Evolutionary conservation across 148 eudicot genomes (phyloP).

Genomic region (Arctostaphylos glauca): DNA sequence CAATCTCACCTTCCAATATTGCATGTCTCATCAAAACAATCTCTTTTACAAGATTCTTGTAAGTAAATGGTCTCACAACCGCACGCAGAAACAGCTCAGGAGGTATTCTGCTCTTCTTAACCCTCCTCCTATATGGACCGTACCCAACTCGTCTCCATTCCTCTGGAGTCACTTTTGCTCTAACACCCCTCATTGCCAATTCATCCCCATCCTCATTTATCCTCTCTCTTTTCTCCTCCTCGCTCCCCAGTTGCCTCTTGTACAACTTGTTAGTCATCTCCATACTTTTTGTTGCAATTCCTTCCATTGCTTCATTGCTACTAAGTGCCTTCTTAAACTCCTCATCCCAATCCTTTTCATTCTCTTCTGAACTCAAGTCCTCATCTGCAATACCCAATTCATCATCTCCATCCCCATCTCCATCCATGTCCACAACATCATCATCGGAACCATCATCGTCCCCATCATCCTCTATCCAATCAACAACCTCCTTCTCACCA

Average conservation of each 20-base stretch:
- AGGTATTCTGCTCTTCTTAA: slow-evolving; percentile 78
- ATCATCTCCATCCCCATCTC: slow-evolving; percentile 25
- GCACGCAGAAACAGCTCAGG: slow-evolving; percentile 81
- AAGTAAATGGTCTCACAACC: slow-evolving; percentile 84
- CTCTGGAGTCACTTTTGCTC: slow-evolving; percentile 62
- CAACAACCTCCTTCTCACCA: slow-evolving; percentile 43
- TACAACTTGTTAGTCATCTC: slow-evolving; percentile 42
- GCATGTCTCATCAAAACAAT: slow-evolving; percentile 83
- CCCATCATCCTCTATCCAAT: slow-evolving; percentile 75
- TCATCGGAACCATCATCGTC: slow-evolving; percentile 32
- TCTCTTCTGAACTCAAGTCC: slow-evolving; percentile 55
- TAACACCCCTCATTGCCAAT: slow-evolving; percentile 39
- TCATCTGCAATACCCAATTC: slow-evolving; percentile 45
- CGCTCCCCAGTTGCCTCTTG: slow-evolving; percentile 38
- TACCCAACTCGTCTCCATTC: slow-evolving; percentile 70
- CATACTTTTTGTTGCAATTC: slow-evolving; percentile 45
- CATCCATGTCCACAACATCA: slow-evolving; percentile 11
- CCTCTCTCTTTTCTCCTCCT: slow-evolving; percentile 32
- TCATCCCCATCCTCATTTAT: slow-evolving; percentile 43
- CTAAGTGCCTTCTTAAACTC: slow-evolving; percentile 75
- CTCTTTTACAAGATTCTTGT: slow-evolving; percentile 90
- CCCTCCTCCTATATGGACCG: slow-evolving; percentile 66
- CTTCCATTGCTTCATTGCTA: slow-evolving; percentile 80
- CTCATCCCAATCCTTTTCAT: slow-evolving; percentile 65
- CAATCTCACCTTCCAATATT: slow-evolving; percentile 80